A percentile compares a stretch with the other conserved stretches of the same genome.
Evolutionary conservation across 2,329 filamentous ascomycete species (phyloP).

Genomic region (Beauveria australis): DNA sequence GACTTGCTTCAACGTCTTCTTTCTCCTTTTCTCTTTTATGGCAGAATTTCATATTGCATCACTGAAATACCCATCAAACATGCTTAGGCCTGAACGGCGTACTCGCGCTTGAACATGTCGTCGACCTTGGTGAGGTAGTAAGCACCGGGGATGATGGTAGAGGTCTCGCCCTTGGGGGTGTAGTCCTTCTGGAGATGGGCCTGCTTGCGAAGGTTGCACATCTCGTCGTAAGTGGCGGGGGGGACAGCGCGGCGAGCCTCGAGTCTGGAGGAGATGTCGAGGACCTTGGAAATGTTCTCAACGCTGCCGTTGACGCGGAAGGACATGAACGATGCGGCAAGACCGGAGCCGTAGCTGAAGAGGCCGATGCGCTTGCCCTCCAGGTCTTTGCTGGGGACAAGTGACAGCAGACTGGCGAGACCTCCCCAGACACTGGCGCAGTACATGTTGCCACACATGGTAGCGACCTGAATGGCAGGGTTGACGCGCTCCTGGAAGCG

Average conservation of each 20-base stretch:
- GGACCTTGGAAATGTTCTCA: slow-evolving; percentile 55
- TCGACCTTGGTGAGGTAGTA: slow-evolving; percentile 79
- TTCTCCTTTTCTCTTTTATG: not conserved
- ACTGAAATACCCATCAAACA: not conserved
- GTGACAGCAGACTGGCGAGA: slow-evolving; percentile 59
- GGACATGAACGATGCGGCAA: slow-evolving; percentile 64
- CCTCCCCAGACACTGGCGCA: slow-evolving; percentile 69
- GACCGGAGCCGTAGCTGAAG: slow-evolving; percentile 73
- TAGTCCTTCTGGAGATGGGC: slow-evolving; percentile 77
- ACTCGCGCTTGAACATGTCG: slow-evolving; percentile 78
- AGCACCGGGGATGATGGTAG: slow-evolving; percentile 56
- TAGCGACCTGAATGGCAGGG: slow-evolving; percentile 67
- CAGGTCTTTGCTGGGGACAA: slow-evolving; percentile 54
- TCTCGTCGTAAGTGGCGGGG: slow-evolving; percentile 69
- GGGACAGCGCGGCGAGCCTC: slow-evolving; percentile 56
- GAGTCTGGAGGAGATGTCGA: slow-evolving; percentile 63
- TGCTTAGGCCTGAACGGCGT: slow-evolving; percentile 62
- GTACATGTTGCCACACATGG: slow-evolving; percentile 64
- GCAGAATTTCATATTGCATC: slow-evolving; percentile 4
- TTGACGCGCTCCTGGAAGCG: slow-evolving; percentile 69
- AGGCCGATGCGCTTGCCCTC: slow-evolving; percentile 65
- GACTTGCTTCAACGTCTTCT: not conserved
- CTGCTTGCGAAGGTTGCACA: slow-evolving; percentile 74
- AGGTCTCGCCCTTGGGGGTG: slow-evolving; percentile 58
- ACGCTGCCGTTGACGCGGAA: slow-evolving; percentile 67